Evolutionary conservation across 2,329 filamentous ascomycete genomes (phyloP).

Genomic region (Conoideocrella luteorostrata): DNA sequence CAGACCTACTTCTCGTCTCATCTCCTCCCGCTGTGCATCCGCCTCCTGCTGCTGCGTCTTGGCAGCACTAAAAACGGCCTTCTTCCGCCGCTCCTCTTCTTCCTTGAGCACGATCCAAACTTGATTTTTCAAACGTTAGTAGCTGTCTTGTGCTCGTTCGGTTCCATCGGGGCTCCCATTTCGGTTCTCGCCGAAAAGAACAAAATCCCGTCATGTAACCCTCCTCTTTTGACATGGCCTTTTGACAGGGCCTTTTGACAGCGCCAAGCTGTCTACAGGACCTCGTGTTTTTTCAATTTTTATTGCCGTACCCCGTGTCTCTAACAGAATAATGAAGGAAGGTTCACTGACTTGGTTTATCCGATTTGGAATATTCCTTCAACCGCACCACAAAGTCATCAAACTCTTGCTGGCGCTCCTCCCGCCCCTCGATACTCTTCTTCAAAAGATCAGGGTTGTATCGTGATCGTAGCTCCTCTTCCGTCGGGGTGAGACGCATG

Average conservation of each 20-base stretch:
- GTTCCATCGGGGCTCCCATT: too few species aligned
- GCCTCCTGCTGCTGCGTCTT: constrained; percentile 34
- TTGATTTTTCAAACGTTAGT: constrained; percentile 19
- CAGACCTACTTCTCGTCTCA: constrained; percentile 43
- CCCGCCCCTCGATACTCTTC: constrained; percentile 71
- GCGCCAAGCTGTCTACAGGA: too few species aligned
- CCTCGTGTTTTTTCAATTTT: too few species aligned
- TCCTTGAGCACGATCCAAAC: constrained; percentile 48
- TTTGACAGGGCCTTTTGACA: too few species aligned
- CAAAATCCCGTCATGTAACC: too few species aligned
- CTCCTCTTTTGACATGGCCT: too few species aligned
- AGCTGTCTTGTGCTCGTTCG: too few species aligned
- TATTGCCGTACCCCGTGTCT: too few species aligned
- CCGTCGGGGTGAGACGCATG: constrained; percentile 71
- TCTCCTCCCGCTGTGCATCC: constrained; percentile 38
- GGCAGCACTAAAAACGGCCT: constrained; percentile 27
- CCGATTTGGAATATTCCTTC: constrained; percentile 84
- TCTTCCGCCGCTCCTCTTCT: constrained; percentile 36
- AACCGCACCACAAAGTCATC: constrained; percentile 78
- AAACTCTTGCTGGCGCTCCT: constrained; percentile 75
- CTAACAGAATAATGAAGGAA: neutral
- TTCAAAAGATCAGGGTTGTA: constrained; percentile 96
- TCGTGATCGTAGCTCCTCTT: constrained; percentile 84
- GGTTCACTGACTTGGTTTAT: constrained; percentile 90
- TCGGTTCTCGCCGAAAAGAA: neutral